These are phyloP conservation scores for Ceratocystis ficicola DNA, from an alignment of 2,329 filamentous ascomycete genomes.

Conservation along the genomic window DNA sequence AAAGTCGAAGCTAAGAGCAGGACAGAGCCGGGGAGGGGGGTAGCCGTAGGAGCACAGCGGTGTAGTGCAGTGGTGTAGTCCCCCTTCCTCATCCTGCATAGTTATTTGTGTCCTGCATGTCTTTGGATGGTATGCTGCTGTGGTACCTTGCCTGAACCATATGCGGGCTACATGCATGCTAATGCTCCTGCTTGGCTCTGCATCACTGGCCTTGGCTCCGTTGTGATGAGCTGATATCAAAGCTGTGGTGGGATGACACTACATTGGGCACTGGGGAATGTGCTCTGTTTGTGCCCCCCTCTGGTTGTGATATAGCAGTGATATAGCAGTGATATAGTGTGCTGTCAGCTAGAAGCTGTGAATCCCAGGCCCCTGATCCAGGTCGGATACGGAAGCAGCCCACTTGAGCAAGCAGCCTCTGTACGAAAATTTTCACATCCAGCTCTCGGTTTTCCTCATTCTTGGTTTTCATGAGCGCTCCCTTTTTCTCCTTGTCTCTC, in stretches of 20 bases:
- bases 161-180: conserved; percentile 6
- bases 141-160: conserved; percentile 4
- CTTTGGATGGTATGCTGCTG: background rate
- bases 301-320: too few species aligned
- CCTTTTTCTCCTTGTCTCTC: background rate
- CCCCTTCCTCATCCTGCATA: background rate
- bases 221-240: too few species aligned
- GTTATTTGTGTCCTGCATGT: background rate
- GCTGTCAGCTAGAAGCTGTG: too few species aligned
- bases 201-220: too few species aligned
- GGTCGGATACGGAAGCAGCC: background rate
- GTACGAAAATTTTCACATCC: background rate
- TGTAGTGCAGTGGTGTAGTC: background rate
- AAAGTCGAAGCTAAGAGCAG: too few species aligned
- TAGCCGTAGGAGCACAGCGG: background rate
- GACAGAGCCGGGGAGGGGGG: too few species aligned
- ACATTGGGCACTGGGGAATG: too few species aligned
- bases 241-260: too few species aligned
- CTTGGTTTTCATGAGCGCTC: background rate
- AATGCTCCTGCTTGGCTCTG: background rate
- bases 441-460: background rate
- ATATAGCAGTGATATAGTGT: too few species aligned
- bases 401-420: background rate
- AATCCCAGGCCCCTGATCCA: background rate
- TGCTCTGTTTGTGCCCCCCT: too few species aligned